Conservation (phyloP, 1,284 basidiomycete genomes). For the Ganoderma boninense region DNA sequence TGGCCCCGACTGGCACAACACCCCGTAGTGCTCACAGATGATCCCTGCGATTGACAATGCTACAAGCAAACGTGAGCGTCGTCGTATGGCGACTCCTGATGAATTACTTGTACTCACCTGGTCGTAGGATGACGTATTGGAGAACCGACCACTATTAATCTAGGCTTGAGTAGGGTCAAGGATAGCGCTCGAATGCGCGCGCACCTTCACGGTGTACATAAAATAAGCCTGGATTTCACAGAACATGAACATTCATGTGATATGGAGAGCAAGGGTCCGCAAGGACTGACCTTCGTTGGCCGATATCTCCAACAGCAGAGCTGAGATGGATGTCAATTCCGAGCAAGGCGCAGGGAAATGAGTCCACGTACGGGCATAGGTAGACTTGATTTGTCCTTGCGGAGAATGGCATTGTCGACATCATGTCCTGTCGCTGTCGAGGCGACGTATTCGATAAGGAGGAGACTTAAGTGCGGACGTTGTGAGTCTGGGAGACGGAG, state of each 20-base stretch:
- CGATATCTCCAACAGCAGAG: constrained; percentile 82
- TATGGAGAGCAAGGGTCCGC: neutral
- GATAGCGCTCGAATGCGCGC: neutral
- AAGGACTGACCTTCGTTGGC: constrained; percentile 72
- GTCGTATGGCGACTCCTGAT: neutral
- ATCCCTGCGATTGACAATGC: constrained; percentile 75
- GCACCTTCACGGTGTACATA: constrained; percentile 85
- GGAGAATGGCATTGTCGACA: constrained; percentile 70
- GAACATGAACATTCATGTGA: neutral
- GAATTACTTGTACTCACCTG: constrained; percentile 52
- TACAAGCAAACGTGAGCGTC: constrained; percentile 23
- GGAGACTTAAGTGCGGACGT: constrained; percentile 58
- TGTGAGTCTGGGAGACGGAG: neutral
- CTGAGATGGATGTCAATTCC: constrained; percentile 41
- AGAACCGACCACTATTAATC: constrained; percentile 76
- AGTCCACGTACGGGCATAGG: constrained; percentile 69
- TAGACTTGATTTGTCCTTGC: constrained; percentile 83
- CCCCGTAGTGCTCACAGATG: constrained; percentile 69
- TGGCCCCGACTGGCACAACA: constrained; percentile 72
- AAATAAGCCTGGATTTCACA: constrained; percentile 70
- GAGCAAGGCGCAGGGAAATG: neutral
- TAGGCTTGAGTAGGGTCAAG: neutral
- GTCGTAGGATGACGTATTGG: constrained; percentile 86
- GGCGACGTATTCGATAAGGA: constrained; percentile 88
- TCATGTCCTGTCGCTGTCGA: constrained; percentile 66